These are phyloP conservation scores for Xylaria sp. DNA, from an alignment of 2,329 filamentous ascomycete genomes.

Conservation along the genomic window DNA sequence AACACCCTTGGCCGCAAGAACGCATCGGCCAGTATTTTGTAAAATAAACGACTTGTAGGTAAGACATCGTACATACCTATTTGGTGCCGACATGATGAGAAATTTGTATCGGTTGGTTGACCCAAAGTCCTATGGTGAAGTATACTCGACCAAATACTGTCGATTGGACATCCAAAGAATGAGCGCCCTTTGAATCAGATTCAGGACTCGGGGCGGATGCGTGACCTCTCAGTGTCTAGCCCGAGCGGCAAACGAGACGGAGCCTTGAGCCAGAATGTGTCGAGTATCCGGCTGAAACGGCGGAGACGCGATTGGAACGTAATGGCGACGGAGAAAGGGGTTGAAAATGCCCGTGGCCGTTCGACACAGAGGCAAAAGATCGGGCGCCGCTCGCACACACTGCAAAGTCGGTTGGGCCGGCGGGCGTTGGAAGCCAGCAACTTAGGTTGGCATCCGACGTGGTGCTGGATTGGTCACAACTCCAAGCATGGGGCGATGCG, in stretches of 20 bases:
- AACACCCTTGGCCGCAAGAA: neutral
- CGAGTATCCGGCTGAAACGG: conserved; percentile 16
- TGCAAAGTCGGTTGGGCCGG: conserved; percentile 21
- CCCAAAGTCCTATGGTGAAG: neutral
- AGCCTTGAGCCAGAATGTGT: conserved; percentile 8
- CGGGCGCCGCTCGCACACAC: conserved; percentile 16
- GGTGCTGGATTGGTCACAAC: conserved; percentile 24
- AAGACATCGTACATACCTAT: conserved; percentile 35
- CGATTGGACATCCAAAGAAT: conserved; percentile 26
- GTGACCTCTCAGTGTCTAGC: conserved; percentile 26
- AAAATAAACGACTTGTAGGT: conserved; percentile 12
- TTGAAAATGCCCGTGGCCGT: conserved; percentile 1
- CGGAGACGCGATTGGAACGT: conserved; percentile 14
- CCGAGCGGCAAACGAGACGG: conserved; percentile 1
- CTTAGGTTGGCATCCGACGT: conserved; percentile 36
- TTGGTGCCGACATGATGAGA: conserved; percentile 37
- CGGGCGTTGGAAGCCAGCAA: conserved; percentile 28
- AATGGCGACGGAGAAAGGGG: neutral
- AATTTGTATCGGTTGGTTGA: conserved; percentile 19
- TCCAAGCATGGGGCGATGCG: conserved; percentile 12
- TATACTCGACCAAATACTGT: conserved; percentile 8
- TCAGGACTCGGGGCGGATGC: conserved; percentile 29
- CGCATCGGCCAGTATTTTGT: neutral
- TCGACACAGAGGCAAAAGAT: conserved; percentile 7
- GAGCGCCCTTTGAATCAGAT: conserved; percentile 31